A percentile compares a stretch with the other conserved stretches of the same genome.
Evolutionary conservation across 495 filamentous ascomycete genomes (phyloP).

Genomic region (Lasiosphaeria miniovina): DNA sequence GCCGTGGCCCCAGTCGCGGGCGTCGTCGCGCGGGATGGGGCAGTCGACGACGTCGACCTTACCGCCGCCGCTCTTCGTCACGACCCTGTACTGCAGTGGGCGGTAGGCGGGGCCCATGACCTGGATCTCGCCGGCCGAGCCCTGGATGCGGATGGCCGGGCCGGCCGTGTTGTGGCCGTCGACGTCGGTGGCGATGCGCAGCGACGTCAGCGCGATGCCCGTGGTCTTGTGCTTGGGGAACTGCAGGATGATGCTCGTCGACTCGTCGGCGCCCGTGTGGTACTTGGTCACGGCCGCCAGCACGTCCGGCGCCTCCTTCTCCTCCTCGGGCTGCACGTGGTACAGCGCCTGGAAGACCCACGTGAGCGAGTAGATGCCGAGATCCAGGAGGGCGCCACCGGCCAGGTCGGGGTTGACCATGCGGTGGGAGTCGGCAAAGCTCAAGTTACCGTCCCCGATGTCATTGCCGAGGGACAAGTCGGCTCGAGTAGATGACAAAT

Average conservation of each 20-base stretch:
- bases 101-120: conserved; percentile 71
- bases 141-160: conserved; percentile 77
- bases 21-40: conserved; percentile 56
- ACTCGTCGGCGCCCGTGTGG: conserved; percentile 76
- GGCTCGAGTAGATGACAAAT: conserved; percentile 33
- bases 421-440: conserved; percentile 58
- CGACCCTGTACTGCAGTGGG: conserved; percentile 62
- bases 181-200: conserved; percentile 67
- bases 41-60: conserved; percentile 58
- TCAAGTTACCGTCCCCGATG: conserved; percentile 37
- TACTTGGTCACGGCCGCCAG: conserved; percentile 70
- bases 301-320: conserved; percentile 46
- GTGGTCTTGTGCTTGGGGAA: conserved; percentile 66
- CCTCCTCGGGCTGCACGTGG: conserved; percentile 63
- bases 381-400: conserved; percentile 79
- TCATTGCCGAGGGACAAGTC: conserved; percentile 55
- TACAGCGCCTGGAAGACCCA: conserved; percentile 95
- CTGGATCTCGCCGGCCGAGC: conserved; percentile 82
- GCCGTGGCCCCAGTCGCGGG: conserved; percentile 61
- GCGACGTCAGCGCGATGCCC: conserved; percentile 74
- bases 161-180: conserved; percentile 60
- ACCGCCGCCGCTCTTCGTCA: conserved; percentile 44
- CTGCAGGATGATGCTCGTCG: conserved; percentile 72
- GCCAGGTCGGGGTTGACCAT: conserved; percentile 88
- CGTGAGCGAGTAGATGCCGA: conserved; percentile 88